Evolutionary conservation across 2,329 filamentous ascomycete species (phyloP), one percentile per base, ranked within the genome.

Genomic region (Fusarium cyanostomum): DNA sequence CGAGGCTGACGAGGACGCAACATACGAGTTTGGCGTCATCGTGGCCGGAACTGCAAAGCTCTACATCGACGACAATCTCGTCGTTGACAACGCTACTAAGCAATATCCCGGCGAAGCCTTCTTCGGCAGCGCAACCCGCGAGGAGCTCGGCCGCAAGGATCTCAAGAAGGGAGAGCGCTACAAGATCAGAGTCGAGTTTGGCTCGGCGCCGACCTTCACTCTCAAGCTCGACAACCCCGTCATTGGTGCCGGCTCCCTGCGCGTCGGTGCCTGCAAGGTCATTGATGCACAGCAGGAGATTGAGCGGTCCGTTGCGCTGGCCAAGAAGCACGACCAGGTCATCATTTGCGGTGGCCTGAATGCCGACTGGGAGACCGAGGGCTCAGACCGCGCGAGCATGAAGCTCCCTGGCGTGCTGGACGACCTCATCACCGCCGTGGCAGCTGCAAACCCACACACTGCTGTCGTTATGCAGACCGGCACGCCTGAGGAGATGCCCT

Each of bases 361-460:
- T 70, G 85, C 84, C 33, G 91, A 94, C 71, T 94, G 91, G 90
- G 92, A 94, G 74, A 89, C 88, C 0, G 91, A 94, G 77, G 90
- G 90, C 28, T 81, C 85, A 34, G 92, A 97, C 76, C 87, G 92
- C 35, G 89, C 89, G 67, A 90, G 90, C 74, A 86, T 97, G 74
- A 90, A 89, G 24, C 81, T 96, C 0, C 94, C 92, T 77, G 84
- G 89, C 16, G 83, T 86, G 34, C 86, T 89, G 37, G 90, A 95
- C 68, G 82, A 85, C 15, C 78, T 96, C 52, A 90, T 94, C 67
- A 73, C 81, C 11, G 84, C 86, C 2, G 86, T 94, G 1, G 80
- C 87, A 5, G 81, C 81, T 0, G 89, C 82, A 1, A 93, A 94
- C 73, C 80, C 87, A 4, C 88, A 88, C 52, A 89, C 89, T 1